A percentile compares a stretch with the other conserved stretches of the same genome.
Evolutionary conservation across 345 rosid species (phyloP).

Genomic region (Hevea brasiliensis): DNA sequence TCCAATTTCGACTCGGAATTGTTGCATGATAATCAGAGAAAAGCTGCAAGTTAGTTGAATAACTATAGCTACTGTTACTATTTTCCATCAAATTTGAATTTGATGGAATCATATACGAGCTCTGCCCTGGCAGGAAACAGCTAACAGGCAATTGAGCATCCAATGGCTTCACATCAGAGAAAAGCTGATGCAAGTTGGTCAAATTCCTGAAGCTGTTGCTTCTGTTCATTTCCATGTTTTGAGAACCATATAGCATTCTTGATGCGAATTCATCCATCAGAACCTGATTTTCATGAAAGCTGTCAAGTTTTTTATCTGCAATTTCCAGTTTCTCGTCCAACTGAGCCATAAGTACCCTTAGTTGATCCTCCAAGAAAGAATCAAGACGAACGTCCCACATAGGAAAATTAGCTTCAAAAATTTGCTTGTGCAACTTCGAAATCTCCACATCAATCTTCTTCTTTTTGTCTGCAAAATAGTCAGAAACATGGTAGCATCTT

Average conservation of each 20-base stretch:
- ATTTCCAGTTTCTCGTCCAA: not conserved
- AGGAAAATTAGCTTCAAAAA: not conserved
- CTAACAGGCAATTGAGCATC: not conserved
- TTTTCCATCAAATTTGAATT: no score
- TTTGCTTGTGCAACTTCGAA: slow-evolving; percentile 1
- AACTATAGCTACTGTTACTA: not conserved
- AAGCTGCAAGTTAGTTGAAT: not conserved
- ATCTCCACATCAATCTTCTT: slow-evolving; percentile 7
- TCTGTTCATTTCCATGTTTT: not conserved
- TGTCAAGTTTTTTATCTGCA: not conserved
- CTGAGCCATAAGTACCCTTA: not conserved
- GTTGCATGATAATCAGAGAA: not conserved
- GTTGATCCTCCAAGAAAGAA: not conserved
- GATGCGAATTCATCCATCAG: not conserved
- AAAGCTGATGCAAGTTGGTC: not conserved
- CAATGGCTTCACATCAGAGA: not conserved
- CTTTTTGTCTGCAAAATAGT: slow-evolving; percentile 20
- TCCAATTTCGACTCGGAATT: not conserved
- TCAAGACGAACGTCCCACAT: not conserved
- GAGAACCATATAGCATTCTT: not conserved
- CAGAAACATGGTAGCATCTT: slow-evolving; percentile 1
- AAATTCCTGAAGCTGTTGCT: not conserved
- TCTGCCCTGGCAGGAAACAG: not conserved
- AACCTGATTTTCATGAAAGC: not conserved
- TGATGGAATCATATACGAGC: not conserved